phyloP scores from a whole-genome alignment of 2,329 filamentous ascomycete genomes.

The Penicillium thymicola region DNA sequence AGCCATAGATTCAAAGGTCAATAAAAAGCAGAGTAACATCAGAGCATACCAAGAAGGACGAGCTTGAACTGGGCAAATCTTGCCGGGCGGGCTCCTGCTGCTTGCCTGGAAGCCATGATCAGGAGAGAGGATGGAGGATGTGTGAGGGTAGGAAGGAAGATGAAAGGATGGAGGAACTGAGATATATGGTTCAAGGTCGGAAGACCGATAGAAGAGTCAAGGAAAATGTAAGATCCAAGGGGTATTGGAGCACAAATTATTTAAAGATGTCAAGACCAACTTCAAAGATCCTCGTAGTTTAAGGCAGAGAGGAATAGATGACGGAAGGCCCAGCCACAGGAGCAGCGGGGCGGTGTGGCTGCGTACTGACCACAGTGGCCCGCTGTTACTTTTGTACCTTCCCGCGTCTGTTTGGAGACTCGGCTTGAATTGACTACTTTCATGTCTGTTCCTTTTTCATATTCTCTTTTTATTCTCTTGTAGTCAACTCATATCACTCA shows the following conservation, averaged over 20 bases:
- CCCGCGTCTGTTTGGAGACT: conserved; percentile 16
- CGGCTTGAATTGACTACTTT: neutral
- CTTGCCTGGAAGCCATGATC: conserved; percentile 79
- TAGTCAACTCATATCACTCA: neutral
- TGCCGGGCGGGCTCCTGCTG: conserved; percentile 65
- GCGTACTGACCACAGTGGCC: conserved; percentile 16
- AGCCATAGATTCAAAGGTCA: conserved; percentile 5
- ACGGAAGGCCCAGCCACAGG: conserved; percentile 37
- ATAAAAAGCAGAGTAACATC: neutral
- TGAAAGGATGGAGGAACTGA: neutral
- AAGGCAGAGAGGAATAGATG: conserved; percentile 31
- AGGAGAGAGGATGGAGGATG: conserved; percentile 13
- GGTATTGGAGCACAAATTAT: neutral
- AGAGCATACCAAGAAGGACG: conserved; percentile 78
- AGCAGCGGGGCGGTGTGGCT: conserved; percentile 27
- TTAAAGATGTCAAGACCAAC: neutral
- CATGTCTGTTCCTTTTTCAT: conserved; percentile 5
- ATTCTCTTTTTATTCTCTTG: conserved; percentile 6
- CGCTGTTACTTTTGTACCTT: conserved; percentile 10
- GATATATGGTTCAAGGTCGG: neutral
- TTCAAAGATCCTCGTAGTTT: conserved; percentile 5
- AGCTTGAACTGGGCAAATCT: conserved; percentile 99
- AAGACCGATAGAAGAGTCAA: conserved; percentile 3
- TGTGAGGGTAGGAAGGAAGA: conserved; percentile 2
- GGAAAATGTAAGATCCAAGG: conserved; percentile 15